Base-by-base conservation (phyloP, 305 asterid species). In the Fraxinus velutina region DNA sequence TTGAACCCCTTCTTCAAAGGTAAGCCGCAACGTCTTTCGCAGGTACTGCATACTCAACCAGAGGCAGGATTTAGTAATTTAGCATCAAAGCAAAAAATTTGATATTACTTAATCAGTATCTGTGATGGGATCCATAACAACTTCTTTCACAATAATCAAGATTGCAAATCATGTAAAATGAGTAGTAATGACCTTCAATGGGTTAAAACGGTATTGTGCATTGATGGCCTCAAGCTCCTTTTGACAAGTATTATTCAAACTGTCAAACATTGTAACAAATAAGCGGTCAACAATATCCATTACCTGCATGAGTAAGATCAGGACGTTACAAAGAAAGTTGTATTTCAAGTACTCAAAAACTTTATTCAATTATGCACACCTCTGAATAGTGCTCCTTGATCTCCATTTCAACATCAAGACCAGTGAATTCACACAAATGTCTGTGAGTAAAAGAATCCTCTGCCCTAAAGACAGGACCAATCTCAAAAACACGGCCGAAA, bases 1-100 rank as follows among this genome's bases (percentile, higher is more conserved):
- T 83, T 90, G 95, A 83, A 95, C 87, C 50, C 99, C 98, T 87
- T 90, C 97, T 85, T 91, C 96, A 83, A 95, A 95, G 33, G 97
- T 92, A 72, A 95, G 97, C 33, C 94, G 88, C 75, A 93, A 86
- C 34, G 99, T 95, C 81, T 88, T 86, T 37, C 89, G 90, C 78
- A 86, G 62, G 85, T 95, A 95, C 99, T 95, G 97, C 90, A 93
- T 60, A 82, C 77, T 76, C 73, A 77, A 17, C n/a, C 17, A 78
- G 80, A 42, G 32, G 30, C 71, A 21, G 30, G 30, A 62, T 8
- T 62, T 52, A 75, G 78, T 47, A 44, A 47, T 47, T 47, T 47
- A 44, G 52, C 12, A 44, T 78, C 75, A 71, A 44, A 57, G 4
- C 68, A 2, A 57, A 57, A 57, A 19, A 0, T 0, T 57, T 57